These are phyloP conservation scores for Canavalia gladiata DNA, from an alignment of 306 rosid species.

Conservation along the genomic window DNA sequence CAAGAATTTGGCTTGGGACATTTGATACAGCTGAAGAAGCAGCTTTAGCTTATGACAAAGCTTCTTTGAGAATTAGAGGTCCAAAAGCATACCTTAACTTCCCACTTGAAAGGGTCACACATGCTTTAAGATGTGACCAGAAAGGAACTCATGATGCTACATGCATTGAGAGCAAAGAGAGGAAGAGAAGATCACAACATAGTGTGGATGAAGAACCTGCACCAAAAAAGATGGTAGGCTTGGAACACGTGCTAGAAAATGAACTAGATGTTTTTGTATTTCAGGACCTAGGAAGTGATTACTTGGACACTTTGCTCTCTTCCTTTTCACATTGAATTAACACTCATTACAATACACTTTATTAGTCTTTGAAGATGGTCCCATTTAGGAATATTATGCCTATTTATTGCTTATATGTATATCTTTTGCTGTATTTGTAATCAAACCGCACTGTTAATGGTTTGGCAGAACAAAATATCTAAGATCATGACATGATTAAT, in stretches of 20 bases:
- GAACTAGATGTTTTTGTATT: constrained; percentile 71
- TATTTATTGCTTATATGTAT: constrained; percentile 13
- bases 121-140: constrained; percentile 52
- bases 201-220: constrained; percentile 60
- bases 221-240: constrained; percentile 54
- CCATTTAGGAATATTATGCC: not conserved
- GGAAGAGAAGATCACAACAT: constrained; percentile 53
- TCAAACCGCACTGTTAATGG: not conserved
- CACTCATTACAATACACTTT: not conserved
- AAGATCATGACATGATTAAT: constrained; percentile 6
- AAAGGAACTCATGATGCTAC: constrained; percentile 1
- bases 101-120: constrained; percentile 70
- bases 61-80: constrained; percentile 92
- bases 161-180: constrained; percentile 14
- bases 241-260: constrained; percentile 49
- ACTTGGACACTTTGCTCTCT: constrained; percentile 80
- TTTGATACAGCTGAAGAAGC: constrained; percentile 90
- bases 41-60: constrained; percentile 95
- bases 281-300: constrained; percentile 88
- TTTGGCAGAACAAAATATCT: not conserved
- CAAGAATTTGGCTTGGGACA: constrained; percentile 98
- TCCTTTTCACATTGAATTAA: constrained; percentile 54
- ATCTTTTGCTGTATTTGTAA: constrained; percentile 21
- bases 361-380: not conserved
- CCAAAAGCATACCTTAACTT: constrained; percentile 80